Evolutionary conservation across 371 early-diverging fungal species (phyloP).

Genomic region (Lichtheimia corymbifera): DNA sequence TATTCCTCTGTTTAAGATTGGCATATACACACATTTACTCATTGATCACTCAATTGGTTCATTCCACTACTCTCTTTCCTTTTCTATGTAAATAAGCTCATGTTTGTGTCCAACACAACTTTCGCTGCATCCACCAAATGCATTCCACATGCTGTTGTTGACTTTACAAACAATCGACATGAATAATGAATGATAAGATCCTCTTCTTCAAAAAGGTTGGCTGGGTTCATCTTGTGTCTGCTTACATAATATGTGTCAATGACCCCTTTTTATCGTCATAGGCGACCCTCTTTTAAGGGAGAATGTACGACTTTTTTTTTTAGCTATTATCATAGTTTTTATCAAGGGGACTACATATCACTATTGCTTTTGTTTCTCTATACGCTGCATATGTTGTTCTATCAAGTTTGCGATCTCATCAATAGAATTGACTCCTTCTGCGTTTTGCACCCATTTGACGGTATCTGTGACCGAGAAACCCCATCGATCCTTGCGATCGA

Average conservation of each 20-base stretch:
- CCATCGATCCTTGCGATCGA: conserved; percentile 33
- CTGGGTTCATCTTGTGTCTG: no score
- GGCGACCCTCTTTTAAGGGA: not conserved
- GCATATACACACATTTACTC: no score
- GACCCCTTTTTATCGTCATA: not conserved
- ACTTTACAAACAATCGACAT: not conserved
- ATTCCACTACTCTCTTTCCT: no score
- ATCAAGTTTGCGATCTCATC: conserved; percentile 14
- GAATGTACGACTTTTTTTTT: not conserved
- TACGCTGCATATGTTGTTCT: not conserved
- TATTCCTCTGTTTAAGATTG: no score
- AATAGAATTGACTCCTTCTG: not conserved
- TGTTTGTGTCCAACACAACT: no score
- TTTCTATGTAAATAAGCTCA: no score
- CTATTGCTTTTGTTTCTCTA: not conserved
- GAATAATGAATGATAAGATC: not conserved
- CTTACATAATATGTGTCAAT: not conserved
- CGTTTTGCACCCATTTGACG: conserved; percentile 11
- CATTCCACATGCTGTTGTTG: no score
- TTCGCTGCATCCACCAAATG: no score
- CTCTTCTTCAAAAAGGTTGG: not conserved
- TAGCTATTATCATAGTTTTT: not conserved
- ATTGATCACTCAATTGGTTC: no score
- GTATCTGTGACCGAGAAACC: conserved; percentile 32
- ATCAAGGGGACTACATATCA: not conserved